phyloP scores from a whole-genome alignment of 2,329 filamentous ascomycete species.

The Fusarium decemcellulare region DNA sequence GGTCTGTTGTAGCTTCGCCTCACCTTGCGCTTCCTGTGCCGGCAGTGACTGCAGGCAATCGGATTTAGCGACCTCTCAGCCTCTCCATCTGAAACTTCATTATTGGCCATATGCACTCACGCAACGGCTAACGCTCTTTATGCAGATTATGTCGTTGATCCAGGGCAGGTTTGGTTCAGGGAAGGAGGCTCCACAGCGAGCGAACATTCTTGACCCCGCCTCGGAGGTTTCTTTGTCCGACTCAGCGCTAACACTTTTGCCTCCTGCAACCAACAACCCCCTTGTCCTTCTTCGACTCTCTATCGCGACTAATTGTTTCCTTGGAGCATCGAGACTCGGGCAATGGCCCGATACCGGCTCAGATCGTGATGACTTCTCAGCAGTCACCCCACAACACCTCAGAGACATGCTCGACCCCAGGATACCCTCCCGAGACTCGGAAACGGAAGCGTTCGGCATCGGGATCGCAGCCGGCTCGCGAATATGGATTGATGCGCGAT shows the following conservation, averaged over 20 bases:
- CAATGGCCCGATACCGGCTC: slow-evolving; percentile 15
- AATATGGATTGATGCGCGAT: slow-evolving; percentile 64
- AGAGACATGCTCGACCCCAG: slow-evolving; percentile 45
- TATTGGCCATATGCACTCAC: slow-evolving; percentile 33
- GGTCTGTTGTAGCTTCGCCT: neutral
- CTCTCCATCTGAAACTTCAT: slow-evolving; percentile 19
- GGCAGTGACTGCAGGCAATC: slow-evolving; percentile 52
- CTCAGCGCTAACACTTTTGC: slow-evolving; percentile 12
- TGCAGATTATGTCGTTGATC: neutral
- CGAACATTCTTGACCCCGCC: slow-evolving; percentile 37
- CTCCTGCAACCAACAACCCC: neutral
- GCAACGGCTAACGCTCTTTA: slow-evolving; percentile 11
- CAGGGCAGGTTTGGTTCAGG: slow-evolving; percentile 9
- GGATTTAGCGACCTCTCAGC: slow-evolving; percentile 43
- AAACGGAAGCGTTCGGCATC: slow-evolving; percentile 50
- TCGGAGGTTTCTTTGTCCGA: slow-evolving; percentile 49
- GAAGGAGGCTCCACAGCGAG: neutral
- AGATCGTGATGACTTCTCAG: slow-evolving; percentile 44
- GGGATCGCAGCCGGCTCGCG: slow-evolving; percentile 46
- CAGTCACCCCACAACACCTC: slow-evolving; percentile 49
- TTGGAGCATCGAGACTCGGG: neutral
- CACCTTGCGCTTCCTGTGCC: slow-evolving; percentile 52
- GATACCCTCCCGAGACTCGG: slow-evolving; percentile 38
- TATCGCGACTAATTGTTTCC: neutral
- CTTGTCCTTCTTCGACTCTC: neutral